Evolutionary conservation across 2,329 filamentous ascomycete genomes (phyloP).

Genomic region (Pseudogymnoascus sp.): DNA sequence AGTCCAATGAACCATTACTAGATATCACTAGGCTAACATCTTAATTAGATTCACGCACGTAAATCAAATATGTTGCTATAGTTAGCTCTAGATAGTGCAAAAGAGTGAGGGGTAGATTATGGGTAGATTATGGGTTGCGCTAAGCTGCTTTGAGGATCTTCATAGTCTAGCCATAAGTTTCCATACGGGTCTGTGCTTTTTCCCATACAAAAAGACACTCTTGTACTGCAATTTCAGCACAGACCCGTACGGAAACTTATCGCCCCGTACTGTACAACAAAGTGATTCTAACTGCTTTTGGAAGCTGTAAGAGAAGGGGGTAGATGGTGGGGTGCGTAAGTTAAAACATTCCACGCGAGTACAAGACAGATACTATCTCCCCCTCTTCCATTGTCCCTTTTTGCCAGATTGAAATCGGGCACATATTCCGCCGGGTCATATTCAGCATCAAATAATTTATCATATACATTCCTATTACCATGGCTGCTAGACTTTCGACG

Average conservation of each 20-base stretch:
- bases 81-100: not conserved
- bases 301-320: not conserved
- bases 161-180: not conserved
- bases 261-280: not conserved
- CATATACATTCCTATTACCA: not conserved
- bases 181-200: too few species aligned
- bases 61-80: too few species aligned
- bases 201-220: too few species aligned
- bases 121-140: not conserved
- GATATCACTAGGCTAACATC: too few species aligned
- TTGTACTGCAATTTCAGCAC: too few species aligned
- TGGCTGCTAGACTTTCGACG: constrained; percentile 27
- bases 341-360: not conserved
- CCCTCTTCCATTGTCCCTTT: not conserved
- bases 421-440: not conserved
- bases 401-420: not conserved
- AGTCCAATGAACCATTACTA: too few species aligned
- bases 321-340: not conserved
- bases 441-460: not conserved
- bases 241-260: too few species aligned
- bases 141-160: not conserved
- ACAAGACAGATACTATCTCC: not conserved
- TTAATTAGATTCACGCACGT: too few species aligned
- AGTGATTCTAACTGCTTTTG: not conserved
- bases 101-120: not conserved